These are phyloP conservation scores for Heliosperma pusillum DNA, from an alignment of 148 eudicot species.

Conservation along the genomic window DNA sequence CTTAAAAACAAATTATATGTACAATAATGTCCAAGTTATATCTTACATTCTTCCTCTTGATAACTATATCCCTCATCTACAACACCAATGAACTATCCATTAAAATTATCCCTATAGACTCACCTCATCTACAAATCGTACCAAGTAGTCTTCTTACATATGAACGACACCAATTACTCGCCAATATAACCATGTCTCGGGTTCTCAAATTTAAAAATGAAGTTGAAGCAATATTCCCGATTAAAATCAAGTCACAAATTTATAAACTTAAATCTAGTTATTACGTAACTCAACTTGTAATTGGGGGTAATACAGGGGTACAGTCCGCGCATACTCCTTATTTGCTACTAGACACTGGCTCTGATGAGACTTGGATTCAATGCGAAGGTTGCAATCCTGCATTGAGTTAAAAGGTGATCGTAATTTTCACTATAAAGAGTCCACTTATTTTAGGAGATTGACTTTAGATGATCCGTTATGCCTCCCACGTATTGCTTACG, in stretches of 20 bases:
- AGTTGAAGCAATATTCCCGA: not conserved
- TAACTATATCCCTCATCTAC: not conserved
- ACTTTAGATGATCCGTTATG: not conserved
- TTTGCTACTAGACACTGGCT: slow-evolving; percentile 11
- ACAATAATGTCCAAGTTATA: too few species aligned
- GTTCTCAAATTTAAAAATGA: not conserved
- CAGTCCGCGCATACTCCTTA: not conserved
- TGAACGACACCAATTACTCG: not conserved
- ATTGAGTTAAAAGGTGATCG: not conserved
- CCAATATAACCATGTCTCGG: not conserved
- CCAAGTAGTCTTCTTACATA: not conserved
- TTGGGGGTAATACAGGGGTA: not conserved
- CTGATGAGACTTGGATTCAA: slow-evolving; percentile 18
- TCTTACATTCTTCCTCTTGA: not conserved
- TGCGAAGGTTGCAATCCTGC: slow-evolving; percentile 20
- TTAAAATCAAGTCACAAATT: not conserved
- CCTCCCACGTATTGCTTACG: not conserved
- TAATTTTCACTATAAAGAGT: not conserved
- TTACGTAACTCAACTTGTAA: not conserved
- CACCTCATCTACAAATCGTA: too few species aligned
- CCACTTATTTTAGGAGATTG: not conserved
- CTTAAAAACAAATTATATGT: too few species aligned
- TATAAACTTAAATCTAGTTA: not conserved
- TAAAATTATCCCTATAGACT: slow-evolving; percentile 6
- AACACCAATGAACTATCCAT: not conserved